Base-by-base conservation (phyloP, 805 yeast species). In the Kockiozyma suomiensis region DNA sequence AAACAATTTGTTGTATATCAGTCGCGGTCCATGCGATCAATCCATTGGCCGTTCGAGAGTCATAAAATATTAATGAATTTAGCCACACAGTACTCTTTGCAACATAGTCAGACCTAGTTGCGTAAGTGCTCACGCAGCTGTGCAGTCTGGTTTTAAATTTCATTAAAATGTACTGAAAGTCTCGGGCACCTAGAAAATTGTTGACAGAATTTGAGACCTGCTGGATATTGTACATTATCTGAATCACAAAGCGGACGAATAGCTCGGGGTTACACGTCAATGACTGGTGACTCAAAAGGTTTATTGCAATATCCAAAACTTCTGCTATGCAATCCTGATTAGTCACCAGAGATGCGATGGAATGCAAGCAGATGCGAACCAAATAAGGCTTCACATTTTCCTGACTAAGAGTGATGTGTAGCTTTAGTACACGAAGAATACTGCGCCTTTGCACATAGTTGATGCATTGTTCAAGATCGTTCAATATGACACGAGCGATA, bases 321-420 rank as follows among this genome's bases (percentile, higher is more conserved):
- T 52, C 63, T 15, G 30, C 28, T 2, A 50, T 19, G 38, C 66
- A 62, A 25, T 41, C 58, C 10, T 41, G 10, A 12, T 32, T 43
- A 8, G 15, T 13, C 12, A 51, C 5, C 12, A 60, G 48, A 5
- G 65, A 59, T 13, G 46, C 12, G 4, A 62, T 19, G 4, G 65
- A 21, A 19, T 62, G 66, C 30, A 60, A 38, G 26, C 60, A 54
- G 35, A 60, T 33, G 21, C 42, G 25, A 21, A 57, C 58, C 13
- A 41, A 4, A 35, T 61, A 60, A 13, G 49, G 23, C 25, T 37
- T 35, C 25, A 30, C 32, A 5, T 25, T 10, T 21, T 7, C 35
- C 10, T 45, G 30, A 26, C 17, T n/a, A 28, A 61, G 21, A 28
- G 38, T 12, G 5, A 61, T 37, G 12, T 33, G 46, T 17, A 61